Conservation (phyloP, 306 rosid genomes). For the Prinsepia uniflora region DNA sequence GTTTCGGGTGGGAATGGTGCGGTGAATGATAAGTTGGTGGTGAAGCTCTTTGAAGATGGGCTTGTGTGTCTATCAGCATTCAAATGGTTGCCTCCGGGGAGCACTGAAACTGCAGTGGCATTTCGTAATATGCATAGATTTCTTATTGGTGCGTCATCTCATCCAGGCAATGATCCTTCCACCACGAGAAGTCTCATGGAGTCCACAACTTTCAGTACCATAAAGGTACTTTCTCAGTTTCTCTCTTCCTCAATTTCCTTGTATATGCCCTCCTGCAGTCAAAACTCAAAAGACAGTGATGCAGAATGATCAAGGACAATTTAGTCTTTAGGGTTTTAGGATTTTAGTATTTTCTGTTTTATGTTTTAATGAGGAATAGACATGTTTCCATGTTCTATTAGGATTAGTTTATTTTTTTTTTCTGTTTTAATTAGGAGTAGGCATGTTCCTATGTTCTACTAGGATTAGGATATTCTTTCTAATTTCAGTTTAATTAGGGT, state of each 20-base stretch:
- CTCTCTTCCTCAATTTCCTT: background rate
- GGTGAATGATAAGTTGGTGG: slow-evolving; percentile 34
- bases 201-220: slow-evolving; percentile 49
- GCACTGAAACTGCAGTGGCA: slow-evolving; percentile 74
- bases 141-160: slow-evolving; percentile 72
- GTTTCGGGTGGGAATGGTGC: slow-evolving; percentile 25
- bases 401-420: too few species aligned
- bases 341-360: too few species aligned
- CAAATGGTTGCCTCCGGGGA: slow-evolving; percentile 82
- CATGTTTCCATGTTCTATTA: too few species aligned
- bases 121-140: slow-evolving; percentile 73
- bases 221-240: slow-evolving; percentile 49
- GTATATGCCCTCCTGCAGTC: background rate
- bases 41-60: slow-evolving; percentile 69
- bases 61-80: slow-evolving; percentile 77
- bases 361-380: too few species aligned
- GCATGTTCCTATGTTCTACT: too few species aligned
- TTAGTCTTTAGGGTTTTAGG: too few species aligned
- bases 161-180: slow-evolving; percentile 57
- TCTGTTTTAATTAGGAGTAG: too few species aligned
- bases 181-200: slow-evolving; percentile 56
- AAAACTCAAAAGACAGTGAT: background rate
- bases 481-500: too few species aligned
- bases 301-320: too few species aligned
- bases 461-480: too few species aligned